Evolutionary conservation across 2,329 filamentous ascomycete genomes (phyloP).

Genomic region (Intubia oerlemansii): DNA sequence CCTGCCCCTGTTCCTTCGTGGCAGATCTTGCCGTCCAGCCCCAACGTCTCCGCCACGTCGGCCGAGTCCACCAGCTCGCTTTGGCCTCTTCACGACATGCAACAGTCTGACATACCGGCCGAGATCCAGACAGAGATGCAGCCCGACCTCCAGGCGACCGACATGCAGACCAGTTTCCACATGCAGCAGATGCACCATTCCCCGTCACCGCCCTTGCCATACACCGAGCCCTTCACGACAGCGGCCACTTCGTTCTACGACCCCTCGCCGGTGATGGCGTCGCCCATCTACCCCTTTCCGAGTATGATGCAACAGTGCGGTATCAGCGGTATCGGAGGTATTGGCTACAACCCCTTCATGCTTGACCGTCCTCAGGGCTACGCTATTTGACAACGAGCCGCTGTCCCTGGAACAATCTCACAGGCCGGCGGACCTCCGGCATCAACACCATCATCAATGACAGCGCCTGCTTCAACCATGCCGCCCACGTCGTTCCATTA

Average conservation of each 20-base stretch:
- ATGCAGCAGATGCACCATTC: slow-evolving; percentile 33
- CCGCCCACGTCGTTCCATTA: too few species aligned
- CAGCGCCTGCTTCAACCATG: slow-evolving; percentile 5
- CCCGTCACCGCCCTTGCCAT: slow-evolving; percentile 57
- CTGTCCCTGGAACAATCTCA: slow-evolving; percentile 19
- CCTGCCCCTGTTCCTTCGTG: slow-evolving; percentile 57
- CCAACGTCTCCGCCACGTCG: slow-evolving; percentile 42
- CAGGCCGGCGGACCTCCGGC: slow-evolving; percentile 16
- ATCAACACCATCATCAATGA: slow-evolving; percentile 18
- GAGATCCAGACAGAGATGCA: slow-evolving; percentile 1
- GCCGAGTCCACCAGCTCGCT: slow-evolving; percentile 46
- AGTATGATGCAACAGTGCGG: slow-evolving; percentile 81
- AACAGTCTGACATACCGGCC: too few species aligned
- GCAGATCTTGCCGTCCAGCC: slow-evolving; percentile 79
- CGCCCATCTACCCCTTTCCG: slow-evolving; percentile 58
- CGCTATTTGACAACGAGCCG: slow-evolving; percentile 53
- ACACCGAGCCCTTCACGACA: slow-evolving; percentile 56
- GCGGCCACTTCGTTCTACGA: slow-evolving; percentile 58
- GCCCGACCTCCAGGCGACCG: background rate
- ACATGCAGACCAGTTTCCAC: slow-evolving; percentile 1
- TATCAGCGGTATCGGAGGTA: too few species aligned
- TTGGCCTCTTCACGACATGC: slow-evolving; percentile 29
- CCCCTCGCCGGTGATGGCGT: slow-evolving; percentile 51
- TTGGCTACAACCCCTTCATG: slow-evolving; percentile 57
- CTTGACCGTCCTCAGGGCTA: slow-evolving; percentile 80